Base-by-base conservation (phyloP, 2,329 filamentous ascomycete genomes). In the Colletotrichum tofieldiae region DNA sequence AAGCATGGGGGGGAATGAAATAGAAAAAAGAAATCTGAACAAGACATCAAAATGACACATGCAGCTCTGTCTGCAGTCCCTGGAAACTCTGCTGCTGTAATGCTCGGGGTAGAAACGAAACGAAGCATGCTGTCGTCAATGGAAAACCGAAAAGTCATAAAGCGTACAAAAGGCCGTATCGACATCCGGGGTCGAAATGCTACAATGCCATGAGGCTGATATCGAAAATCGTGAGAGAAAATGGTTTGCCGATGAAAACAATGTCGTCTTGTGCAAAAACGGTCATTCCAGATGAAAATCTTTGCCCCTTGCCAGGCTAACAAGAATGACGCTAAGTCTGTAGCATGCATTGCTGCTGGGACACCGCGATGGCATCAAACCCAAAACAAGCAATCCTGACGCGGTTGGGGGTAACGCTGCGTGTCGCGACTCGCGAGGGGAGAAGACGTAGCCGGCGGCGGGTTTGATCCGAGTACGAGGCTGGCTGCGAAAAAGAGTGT, bases 131-230 rank as follows among this genome's bases (percentile, higher is more conserved):
- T 41, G 39, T 58, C 61, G 51, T 51, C 37, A 59, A 54, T 37
- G 43, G 26, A 55, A 58, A 49, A 56, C 58, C 16, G 26, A 68
- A 68, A 62, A 72, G 37, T 58, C 72, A 56, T 73, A 63, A 70
- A 59, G 39, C 67, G 52, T 73, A 68, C 58, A 66, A 65, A 65
- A 68, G 58, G 60, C 64, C 65, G 61, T 72, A 49, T 64, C 59
- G 51, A 37, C 51, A 72, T 56, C 51, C 14, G 23, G 45, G 14
- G 20, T 56, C 26, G 39, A 63, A 41, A 58, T 43, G 51, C 51
- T 45, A 37, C 16, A 47, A 47, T 37, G 62, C 62, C 51, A 35
- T 32, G 45, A 58, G 47, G 23, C 14, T 58, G 39, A 49, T 41
- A 35, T 55, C 26, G 41, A 49, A 60, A 55, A 54, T 52, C 51